Conservation (phyloP, 192 early-diverging fungal species). For the Neocallimastix lanati region DNA sequence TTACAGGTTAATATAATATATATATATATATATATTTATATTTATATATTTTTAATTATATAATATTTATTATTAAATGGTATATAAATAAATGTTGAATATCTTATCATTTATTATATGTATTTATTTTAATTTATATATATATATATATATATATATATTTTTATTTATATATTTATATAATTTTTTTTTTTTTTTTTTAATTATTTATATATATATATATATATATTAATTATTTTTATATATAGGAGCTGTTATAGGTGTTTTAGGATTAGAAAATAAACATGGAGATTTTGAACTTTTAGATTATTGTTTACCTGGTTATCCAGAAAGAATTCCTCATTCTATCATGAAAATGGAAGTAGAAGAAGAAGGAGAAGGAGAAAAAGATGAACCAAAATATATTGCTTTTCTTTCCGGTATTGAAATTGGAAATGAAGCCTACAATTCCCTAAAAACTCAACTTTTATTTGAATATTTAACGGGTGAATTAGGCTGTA, state of each 20-base stretch:
- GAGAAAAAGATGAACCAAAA: slow-evolving; percentile 10
- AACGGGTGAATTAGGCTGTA: slow-evolving; percentile 48
- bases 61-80: too few species aligned
- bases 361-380: too few species aligned
- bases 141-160: too few species aligned
- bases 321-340: neutral
- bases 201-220: too few species aligned
- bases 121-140: too few species aligned
- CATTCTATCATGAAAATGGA: too few species aligned
- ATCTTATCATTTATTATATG: too few species aligned
- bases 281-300: slow-evolving; percentile 65
- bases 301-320: slow-evolving; percentile 59
- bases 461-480: slow-evolving; percentile 65
- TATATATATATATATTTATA: too few species aligned
- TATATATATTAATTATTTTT: neutral
- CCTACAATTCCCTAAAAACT: slow-evolving; percentile 27
- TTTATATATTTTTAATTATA: too few species aligned
- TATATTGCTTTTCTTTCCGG: slow-evolving; percentile 73
- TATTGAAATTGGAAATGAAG: slow-evolving; percentile 36
- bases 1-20: slow-evolving; percentile 58
- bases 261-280: slow-evolving; percentile 61
- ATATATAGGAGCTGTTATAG: slow-evolving; percentile 47
- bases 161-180: too few species aligned
- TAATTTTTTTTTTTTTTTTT: too few species aligned
- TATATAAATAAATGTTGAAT: too few species aligned